Evolutionary conservation across 768 basidiomycete species (phyloP).

Genomic region (Boletus patriciae): DNA sequence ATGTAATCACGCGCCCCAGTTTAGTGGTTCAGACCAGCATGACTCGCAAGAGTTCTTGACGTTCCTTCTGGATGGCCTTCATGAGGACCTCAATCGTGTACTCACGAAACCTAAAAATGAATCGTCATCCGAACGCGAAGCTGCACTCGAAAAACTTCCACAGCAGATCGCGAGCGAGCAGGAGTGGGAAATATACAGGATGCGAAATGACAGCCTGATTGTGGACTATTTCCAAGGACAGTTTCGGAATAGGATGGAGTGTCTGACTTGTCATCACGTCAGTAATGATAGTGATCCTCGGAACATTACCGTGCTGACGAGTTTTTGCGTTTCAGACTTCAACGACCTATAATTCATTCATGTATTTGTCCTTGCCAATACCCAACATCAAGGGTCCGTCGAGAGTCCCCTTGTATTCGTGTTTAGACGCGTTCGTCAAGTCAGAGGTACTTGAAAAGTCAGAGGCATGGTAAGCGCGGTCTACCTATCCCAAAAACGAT

Average conservation of each 20-base stretch:
- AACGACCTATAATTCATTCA: conserved; percentile 96
- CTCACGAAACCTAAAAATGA: conserved; percentile 66
- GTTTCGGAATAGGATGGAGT: conserved; percentile 86
- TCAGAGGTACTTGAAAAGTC: conserved; percentile 89
- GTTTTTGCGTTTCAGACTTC: conserved; percentile 65
- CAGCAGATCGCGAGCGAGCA: conserved; percentile 86
- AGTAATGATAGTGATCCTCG: conserved; percentile 15
- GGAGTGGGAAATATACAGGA: conserved; percentile 90
- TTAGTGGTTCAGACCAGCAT: conserved; percentile 87
- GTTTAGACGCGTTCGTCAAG: conserved; percentile 88
- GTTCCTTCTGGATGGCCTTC: conserved; percentile 89
- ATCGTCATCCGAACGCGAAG: conserved; percentile 77
- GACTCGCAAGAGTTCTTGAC: conserved; percentile 97
- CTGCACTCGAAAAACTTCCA: conserved; percentile 83
- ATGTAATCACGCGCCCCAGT: conserved; percentile 64
- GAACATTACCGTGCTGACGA: conserved; percentile 13
- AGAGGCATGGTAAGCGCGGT: conserved; percentile 78
- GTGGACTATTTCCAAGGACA: conserved; percentile 99
- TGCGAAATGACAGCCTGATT: conserved; percentile 88
- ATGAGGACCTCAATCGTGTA: conserved; percentile 85
- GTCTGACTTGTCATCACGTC: conserved; percentile 87
- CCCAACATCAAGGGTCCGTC: conserved; percentile 58
- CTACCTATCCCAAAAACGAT: background rate
- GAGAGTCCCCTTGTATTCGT: conserved; percentile 71
- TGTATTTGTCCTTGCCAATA: conserved; percentile 90